Evolutionary conservation across 139 green algal genomes (phyloP).

Genomic region (Chlorella ohadii): DNA sequence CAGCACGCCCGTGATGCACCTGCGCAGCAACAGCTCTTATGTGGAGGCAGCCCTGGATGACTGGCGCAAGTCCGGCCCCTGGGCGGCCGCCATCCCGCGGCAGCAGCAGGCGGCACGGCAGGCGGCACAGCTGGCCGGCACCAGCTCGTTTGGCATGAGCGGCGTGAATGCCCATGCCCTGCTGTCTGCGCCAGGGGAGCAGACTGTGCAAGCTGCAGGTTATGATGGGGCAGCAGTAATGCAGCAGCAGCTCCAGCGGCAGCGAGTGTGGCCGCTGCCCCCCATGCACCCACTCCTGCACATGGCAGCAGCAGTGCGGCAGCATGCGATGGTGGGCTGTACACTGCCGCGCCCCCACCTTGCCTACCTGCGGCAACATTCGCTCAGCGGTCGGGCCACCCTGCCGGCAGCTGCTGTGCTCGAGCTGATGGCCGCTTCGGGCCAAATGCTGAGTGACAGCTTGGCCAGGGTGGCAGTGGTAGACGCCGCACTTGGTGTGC

Average conservation of each 20-base stretch:
- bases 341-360: not conserved
- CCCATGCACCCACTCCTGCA: not conserved
- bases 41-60: slow-evolving; percentile 21
- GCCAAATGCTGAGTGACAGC: not conserved
- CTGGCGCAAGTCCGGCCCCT: not conserved
- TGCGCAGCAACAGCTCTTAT: slow-evolving; percentile 72
- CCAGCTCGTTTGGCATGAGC: slow-evolving; percentile 62
- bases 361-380: not conserved
- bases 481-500: not conserved
- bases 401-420: not conserved
- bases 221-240: not conserved
- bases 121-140: slow-evolving; percentile 21
- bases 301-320: not conserved
- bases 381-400: too few relatives aligned
- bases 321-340: not conserved
- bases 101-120: not conserved
- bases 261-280: not conserved
- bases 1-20: slow-evolving; percentile 54
- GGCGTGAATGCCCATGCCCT: slow-evolving; percentile 59
- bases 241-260: not conserved
- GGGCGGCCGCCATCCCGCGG: not conserved
- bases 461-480: too few relatives aligned
- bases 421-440: not conserved
- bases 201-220: not conserved
- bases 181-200: not conserved